phyloP scores from a whole-genome alignment of 148 eudicot genomes.

The Suaeda aralocaspica region DNA sequence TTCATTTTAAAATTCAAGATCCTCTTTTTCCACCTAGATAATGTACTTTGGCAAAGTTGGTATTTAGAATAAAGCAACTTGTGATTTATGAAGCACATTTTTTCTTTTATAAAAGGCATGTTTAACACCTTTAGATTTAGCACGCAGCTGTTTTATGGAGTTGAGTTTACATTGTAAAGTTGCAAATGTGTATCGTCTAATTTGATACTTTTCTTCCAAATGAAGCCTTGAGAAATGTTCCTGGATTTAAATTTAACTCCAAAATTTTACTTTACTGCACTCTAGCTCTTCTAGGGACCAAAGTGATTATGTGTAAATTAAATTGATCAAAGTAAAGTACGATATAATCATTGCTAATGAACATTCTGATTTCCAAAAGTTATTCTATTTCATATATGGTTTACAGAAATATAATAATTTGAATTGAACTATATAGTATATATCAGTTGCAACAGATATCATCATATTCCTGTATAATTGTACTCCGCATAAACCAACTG shows the following conservation, averaged over 20 bases:
- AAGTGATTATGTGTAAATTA: not conserved
- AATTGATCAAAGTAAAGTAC: not conserved
- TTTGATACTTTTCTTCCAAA: conserved; percentile 27
- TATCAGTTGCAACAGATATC: too few species aligned
- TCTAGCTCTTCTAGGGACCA: conserved; percentile 4
- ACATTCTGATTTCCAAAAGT: not conserved
- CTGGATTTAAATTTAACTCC: conserved; percentile 18
- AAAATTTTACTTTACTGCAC: conserved; percentile 12
- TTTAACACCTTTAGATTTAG: conserved; percentile 2
- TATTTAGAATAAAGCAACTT: conserved; percentile 20
- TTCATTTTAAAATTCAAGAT: too few species aligned
- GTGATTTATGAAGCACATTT: conserved; percentile 22
- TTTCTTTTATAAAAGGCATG: conserved; percentile 19
- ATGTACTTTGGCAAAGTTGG: conserved; percentile 16
- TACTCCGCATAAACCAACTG: too few species aligned
- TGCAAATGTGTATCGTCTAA: conserved; percentile 14
- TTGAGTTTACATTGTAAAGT: conserved; percentile 1
- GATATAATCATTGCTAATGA: not conserved
- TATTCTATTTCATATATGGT: not conserved
- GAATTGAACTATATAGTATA: too few species aligned
- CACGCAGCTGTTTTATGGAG: conserved; percentile 5
- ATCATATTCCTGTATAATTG: too few species aligned
- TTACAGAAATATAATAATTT: not conserved
- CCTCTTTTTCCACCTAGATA: too few species aligned
- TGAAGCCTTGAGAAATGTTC: conserved; percentile 24